These are phyloP conservation scores for Cytospora mali DNA, from an alignment of 2,329 filamentous ascomycete species.

Conservation along the genomic window DNA sequence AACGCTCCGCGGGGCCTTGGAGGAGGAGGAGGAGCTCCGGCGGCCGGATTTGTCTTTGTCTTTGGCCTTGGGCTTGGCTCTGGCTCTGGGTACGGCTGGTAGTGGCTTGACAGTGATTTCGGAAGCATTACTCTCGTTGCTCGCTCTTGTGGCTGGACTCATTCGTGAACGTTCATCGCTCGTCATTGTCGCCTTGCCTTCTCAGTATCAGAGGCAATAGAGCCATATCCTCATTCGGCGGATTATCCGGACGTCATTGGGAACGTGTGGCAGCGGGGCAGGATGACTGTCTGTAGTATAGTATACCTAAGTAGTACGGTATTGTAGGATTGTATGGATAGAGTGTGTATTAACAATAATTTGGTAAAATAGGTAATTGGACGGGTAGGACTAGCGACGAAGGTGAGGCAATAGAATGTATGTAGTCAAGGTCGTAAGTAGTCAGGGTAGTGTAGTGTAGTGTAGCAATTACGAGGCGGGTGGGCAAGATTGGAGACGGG, in stretches of 20 bases:
- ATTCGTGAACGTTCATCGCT: conserved; percentile 68
- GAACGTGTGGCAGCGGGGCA: conserved; percentile 14
- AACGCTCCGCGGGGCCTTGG: conserved; percentile 38
- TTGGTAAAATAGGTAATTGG: neutral
- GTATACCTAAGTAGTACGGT: neutral
- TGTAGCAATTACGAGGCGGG: neutral
- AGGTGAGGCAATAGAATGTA: neutral
- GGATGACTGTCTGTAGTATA: neutral
- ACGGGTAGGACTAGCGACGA: neutral
- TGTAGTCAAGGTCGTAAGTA: neutral
- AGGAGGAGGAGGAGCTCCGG: conserved; percentile 35
- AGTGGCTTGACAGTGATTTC: conserved; percentile 63
- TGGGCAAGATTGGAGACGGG: conserved; percentile 1
- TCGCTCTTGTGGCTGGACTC: conserved; percentile 67
- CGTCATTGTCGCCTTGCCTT: conserved; percentile 54
- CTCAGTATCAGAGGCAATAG: conserved; percentile 26
- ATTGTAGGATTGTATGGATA: neutral
- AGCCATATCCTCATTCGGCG: conserved; percentile 27
- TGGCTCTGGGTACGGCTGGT: conserved; percentile 37
- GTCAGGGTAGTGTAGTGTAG: neutral
- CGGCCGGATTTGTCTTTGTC: conserved; percentile 33
- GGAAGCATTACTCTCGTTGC: conserved; percentile 68
- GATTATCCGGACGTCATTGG: conserved; percentile 25
- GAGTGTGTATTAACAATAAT: neutral
- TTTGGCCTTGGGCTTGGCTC: conserved; percentile 36